Conservation (phyloP, 2,329 filamentous ascomycete species). For the Rutstroemia sp. region DNA sequence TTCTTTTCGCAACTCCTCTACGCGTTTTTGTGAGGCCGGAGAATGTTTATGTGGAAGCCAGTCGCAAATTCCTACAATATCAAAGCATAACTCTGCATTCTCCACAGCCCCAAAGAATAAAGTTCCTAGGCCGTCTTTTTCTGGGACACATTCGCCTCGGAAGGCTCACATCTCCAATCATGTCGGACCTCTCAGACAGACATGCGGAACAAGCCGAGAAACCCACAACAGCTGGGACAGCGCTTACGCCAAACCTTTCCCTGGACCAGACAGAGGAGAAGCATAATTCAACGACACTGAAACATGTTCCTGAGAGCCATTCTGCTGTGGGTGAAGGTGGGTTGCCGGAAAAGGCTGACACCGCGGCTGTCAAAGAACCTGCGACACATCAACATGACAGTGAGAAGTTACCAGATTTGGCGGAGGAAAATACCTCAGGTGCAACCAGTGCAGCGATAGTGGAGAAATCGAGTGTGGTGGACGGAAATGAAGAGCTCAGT, state of each 20-base stretch:
- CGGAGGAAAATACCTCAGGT: neutral
- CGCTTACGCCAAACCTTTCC: neutral
- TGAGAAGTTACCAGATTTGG: neutral
- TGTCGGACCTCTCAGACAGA: constrained; percentile 6
- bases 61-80: too few species aligned
- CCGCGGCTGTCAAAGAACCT: neutral
- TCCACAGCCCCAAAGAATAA: neutral
- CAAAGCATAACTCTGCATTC: neutral
- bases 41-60: too few species aligned
- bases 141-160: neutral
- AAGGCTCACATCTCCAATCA: constrained; percentile 12
- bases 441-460: neutral
- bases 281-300: neutral
- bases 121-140: neutral
- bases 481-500: constrained; percentile 1
- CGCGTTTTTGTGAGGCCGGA: too few species aligned
- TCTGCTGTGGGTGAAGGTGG: neutral
- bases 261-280: neutral
- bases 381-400: neutral
- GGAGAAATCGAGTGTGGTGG: neutral
- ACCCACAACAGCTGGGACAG: neutral
- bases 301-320: neutral
- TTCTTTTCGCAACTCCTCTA: too few species aligned
- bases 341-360: neutral
- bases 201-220: constrained; percentile 9